A percentile compares a stretch with the other conserved stretches of the same genome.
phyloP scores from a whole-genome alignment of 2,329 filamentous ascomycete genomes.

The Penicillium hordei region DNA sequence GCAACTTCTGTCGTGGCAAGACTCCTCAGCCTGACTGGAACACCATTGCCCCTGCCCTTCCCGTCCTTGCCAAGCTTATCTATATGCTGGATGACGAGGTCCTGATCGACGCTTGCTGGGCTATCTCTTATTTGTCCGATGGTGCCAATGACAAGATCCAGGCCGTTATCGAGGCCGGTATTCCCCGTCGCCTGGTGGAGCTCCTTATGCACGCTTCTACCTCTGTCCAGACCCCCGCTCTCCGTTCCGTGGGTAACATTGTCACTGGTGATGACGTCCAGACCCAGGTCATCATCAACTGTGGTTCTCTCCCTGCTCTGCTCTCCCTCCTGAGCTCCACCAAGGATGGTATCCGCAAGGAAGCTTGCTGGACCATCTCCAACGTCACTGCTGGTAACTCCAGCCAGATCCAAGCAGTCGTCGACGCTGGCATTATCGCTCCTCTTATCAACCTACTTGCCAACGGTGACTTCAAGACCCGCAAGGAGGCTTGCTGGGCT shows the following conservation, averaged over 20 bases:
- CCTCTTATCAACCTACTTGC: slow-evolving; percentile 93
- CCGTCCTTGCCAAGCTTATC: slow-evolving; percentile 93
- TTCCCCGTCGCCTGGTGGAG: slow-evolving; percentile 93
- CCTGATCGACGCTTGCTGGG: slow-evolving; percentile 98
- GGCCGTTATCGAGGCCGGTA: slow-evolving; percentile 96
- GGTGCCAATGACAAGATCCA: slow-evolving; percentile 99
- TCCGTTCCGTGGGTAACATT: slow-evolving; percentile 97
- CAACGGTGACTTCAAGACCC: slow-evolving; percentile 97
- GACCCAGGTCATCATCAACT: slow-evolving; percentile 99
- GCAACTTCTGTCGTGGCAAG: slow-evolving; percentile 99
- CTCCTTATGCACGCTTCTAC: slow-evolving; percentile 97
- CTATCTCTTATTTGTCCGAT: slow-evolving; percentile 97
- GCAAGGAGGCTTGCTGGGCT: slow-evolving; percentile 99
- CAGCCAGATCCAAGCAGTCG: slow-evolving; percentile 92
- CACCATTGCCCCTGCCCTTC: slow-evolving; percentile 90
- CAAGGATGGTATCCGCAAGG: slow-evolving; percentile 98
- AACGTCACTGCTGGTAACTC: slow-evolving; percentile 99
- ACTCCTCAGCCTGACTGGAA: slow-evolving; percentile 97
- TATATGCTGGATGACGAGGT: slow-evolving; percentile 99
- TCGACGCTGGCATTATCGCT: slow-evolving; percentile 95
- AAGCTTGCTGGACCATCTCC: slow-evolving; percentile 99
- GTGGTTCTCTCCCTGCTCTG: slow-evolving; percentile 87
- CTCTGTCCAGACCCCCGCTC: slow-evolving; percentile 94
- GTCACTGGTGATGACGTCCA: slow-evolving; percentile 98
- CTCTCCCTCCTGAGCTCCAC: slow-evolving; percentile 90